Percentiles rank a stretch among this genome's conserved stretches.
Evolutionary conservation across 345 rosid genomes (phyloP).

Genomic region (Noccaea caerulescens): DNA sequence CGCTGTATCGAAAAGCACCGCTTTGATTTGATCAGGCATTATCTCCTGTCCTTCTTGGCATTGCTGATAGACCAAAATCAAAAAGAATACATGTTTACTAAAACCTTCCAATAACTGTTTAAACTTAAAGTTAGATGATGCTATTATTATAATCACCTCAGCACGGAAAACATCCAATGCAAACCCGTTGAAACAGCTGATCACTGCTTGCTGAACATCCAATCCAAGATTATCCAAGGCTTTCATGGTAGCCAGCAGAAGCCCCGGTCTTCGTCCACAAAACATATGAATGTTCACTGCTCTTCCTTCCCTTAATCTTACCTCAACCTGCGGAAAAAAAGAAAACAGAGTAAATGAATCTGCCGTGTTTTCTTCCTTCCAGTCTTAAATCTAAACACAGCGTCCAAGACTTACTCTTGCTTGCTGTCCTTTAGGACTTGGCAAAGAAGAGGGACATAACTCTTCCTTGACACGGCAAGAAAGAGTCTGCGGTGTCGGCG

Average conservation of each 20-base stretch:
- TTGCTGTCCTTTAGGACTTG: slow-evolving; percentile 80
- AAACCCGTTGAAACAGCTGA: slow-evolving; percentile 95
- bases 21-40: slow-evolving; percentile 86
- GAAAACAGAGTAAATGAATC: neutral
- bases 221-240: slow-evolving; percentile 91
- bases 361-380: neutral
- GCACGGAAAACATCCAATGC: slow-evolving; percentile 95
- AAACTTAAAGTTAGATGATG: neutral
- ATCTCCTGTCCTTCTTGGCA: slow-evolving; percentile 86
- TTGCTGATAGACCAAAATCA: slow-evolving; percentile 57
- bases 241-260: slow-evolving; percentile 86
- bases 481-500: slow-evolving; percentile 81
- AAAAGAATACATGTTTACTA: neutral
- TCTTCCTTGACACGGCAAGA: slow-evolving; percentile 81
- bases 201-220: slow-evolving; percentile 96
- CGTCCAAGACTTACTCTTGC: slow-evolving; percentile 61
- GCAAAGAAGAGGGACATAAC: slow-evolving; percentile 67
- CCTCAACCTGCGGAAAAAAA: slow-evolving; percentile 68
- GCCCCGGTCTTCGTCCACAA: slow-evolving; percentile 90
- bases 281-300: slow-evolving; percentile 99
- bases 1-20: slow-evolving; percentile 85
- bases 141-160: slow-evolving; percentile 55
- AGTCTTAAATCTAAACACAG: neutral
- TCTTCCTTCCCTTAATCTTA: slow-evolving; percentile 89
- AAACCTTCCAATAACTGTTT: neutral